phyloP scores from a whole-genome alignment of 208 protist genomes.

The Leishmania arabica region DNA sequence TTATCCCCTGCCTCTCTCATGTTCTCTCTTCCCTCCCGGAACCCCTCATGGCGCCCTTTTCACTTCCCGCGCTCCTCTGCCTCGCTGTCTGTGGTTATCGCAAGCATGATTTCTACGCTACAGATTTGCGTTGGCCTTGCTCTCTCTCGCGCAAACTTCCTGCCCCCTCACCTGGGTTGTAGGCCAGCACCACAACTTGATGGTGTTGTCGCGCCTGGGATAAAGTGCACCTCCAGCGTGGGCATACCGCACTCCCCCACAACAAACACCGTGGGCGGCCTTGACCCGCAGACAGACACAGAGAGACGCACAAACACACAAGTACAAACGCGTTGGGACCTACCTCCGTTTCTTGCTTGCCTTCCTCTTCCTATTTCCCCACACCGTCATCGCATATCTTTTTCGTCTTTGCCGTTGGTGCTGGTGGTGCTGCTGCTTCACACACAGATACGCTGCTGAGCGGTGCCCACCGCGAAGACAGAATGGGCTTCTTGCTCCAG shows the following conservation, averaged over 20 bases:
- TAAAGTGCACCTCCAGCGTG: background rate
- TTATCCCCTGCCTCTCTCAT: background rate
- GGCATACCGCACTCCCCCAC: background rate
- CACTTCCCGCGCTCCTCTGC: background rate
- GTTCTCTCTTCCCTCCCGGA: background rate
- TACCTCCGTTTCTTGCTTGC: background rate
- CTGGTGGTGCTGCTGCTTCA: background rate
- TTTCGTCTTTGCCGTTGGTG: background rate
- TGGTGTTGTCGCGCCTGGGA: background rate
- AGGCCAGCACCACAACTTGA: background rate
- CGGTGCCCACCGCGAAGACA: background rate
- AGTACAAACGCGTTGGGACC: background rate
- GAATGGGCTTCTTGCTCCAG: constrained; percentile 34
- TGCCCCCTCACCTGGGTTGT: background rate
- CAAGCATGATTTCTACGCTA: background rate
- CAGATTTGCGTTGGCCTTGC: constrained; percentile 8
- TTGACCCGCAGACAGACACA: background rate
- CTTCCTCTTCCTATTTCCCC: background rate
- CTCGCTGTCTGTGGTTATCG: background rate
- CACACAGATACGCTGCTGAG: background rate
- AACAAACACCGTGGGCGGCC: background rate
- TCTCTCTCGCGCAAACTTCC: constrained; percentile 7
- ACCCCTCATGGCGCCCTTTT: background rate
- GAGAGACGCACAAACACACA: background rate
- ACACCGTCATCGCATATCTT: background rate